Evolutionary conservation across 1,284 basidiomycete species (phyloP).

Genomic region (Vanrija sp.): DNA sequence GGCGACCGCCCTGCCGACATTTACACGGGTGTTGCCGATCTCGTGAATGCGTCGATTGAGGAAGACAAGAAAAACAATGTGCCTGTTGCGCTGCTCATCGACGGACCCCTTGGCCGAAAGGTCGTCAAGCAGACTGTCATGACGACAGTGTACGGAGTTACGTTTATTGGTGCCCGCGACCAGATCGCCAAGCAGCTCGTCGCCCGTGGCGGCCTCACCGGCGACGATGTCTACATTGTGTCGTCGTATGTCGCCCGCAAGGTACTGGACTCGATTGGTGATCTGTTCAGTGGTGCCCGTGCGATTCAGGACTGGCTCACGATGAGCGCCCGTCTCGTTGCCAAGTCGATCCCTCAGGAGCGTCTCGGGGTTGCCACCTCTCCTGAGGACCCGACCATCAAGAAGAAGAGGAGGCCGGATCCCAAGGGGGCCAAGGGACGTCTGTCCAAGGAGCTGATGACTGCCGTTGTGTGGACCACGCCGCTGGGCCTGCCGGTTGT

Average conservation of each 20-base stretch:
- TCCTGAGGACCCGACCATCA: background rate
- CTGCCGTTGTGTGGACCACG: conserved; percentile 93
- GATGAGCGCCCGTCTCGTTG: conserved; percentile 73
- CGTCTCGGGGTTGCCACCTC: conserved; percentile 55
- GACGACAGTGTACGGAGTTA: conserved; percentile 98
- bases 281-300: conserved; percentile 87
- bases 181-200: conserved; percentile 89
- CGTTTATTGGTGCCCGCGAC: conserved; percentile 88
- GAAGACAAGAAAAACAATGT: conserved; percentile 55
- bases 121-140: conserved; percentile 99
- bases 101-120: conserved; percentile 83
- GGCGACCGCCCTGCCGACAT: conserved; percentile 91
- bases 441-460: conserved; percentile 86
- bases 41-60: conserved; percentile 54
- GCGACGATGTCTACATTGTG: conserved; percentile 69
- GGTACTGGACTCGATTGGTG: conserved; percentile 79
- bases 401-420: conserved; percentile 1
- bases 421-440: conserved; percentile 30
- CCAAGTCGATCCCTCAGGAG: conserved; percentile 78
- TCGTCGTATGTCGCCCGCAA: conserved; percentile 79
- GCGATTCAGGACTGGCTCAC: conserved; percentile 91
- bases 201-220: conserved; percentile 68
- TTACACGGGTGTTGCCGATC: conserved; percentile 84
- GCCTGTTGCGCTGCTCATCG: conserved; percentile 61
- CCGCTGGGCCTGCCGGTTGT: conserved; percentile 91